Evolutionary conservation across 106 monocot species (phyloP), one percentile per base, ranked within the genome.

Genomic region (Allium sativum): DNA sequence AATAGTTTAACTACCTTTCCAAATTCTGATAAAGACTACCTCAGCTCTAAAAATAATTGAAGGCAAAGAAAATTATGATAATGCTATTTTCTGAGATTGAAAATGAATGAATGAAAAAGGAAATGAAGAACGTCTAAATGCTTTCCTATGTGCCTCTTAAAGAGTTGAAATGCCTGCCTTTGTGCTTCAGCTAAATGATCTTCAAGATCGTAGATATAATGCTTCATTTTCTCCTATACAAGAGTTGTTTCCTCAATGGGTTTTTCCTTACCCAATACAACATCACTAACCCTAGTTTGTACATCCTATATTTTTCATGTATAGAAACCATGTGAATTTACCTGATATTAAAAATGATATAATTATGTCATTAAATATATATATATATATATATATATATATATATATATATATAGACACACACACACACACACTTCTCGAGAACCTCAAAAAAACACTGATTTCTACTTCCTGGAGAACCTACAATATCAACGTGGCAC

Each of bases 261-360:
- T 60, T 98, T 98, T 65, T 98, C 98, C 74, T 98, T 98, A 22
- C 98, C 98, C 56, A 92, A 72, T 75, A 98, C 92, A 55, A 98
- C 92, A 83, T 92, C 98, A 77, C 82, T 98, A 40, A 98, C 98
- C 71, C 80, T 98, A 59, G 98, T 74, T 58, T 88, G 92, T 42
- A 98, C 98, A 71, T 98, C 98, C 92, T 96, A 73, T 43, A n/a
- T 31, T 31, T 31, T 31, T 31, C 31, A 31, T 1, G 31, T 31
- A 31, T 2, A 31, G 5, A 31, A 31, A 31, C 31, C 5, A 5
- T 31, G 31, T 31, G 31, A 31, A 5, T 31, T 31, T 31, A 31
- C 31, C 31, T 31, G 31, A 31, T 31, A 31, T 31, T 31, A 31
- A 31, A 31, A 31, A 31, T 31, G 5, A 31, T 31, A 31, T 31